These are phyloP conservation scores for Salvia splendens DNA, from an alignment of 257 asterid genomes.

Conservation along the genomic window DNA sequence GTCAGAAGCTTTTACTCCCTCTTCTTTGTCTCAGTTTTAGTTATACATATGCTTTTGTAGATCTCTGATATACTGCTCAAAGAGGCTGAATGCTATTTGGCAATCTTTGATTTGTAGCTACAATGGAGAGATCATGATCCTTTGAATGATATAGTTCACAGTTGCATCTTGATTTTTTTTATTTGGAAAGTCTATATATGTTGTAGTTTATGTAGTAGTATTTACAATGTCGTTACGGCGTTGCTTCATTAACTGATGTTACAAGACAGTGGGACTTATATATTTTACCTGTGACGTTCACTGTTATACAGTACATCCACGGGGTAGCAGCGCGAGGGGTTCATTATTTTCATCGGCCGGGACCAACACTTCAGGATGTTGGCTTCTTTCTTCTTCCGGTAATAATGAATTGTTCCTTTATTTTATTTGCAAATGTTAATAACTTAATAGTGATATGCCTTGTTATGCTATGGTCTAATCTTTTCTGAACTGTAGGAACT, in stretches of 20 bases:
- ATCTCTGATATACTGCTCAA: no score
- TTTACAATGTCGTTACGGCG: neutral
- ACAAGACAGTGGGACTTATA: neutral
- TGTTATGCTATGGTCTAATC: slow-evolving; percentile 24
- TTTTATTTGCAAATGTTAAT: neutral
- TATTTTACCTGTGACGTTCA: neutral
- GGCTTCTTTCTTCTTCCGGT: slow-evolving; percentile 93
- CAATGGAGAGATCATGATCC: neutral
- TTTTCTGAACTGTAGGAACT: slow-evolving; percentile 66
- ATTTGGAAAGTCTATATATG: no score
- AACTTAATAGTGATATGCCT: neutral
- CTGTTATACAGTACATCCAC: slow-evolving; percentile 56
- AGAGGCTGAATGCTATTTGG: neutral
- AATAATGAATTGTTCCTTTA: slow-evolving; percentile 21
- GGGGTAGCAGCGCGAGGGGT: slow-evolving; percentile 80
- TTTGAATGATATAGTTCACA: neutral
- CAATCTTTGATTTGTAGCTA: neutral
- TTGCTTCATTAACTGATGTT: slow-evolving; percentile 2
- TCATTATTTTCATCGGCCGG: slow-evolving; percentile 76
- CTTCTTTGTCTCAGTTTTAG: no score
- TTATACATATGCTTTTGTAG: no score
- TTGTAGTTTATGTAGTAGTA: no score
- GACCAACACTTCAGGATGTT: slow-evolving; percentile 66
- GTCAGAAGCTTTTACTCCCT: no score
- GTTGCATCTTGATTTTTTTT: neutral